Evolutionary conservation across 441 rosid genomes (phyloP), one percentile per base, ranked within the genome.

Genomic region (Eruca vesicaria): DNA sequence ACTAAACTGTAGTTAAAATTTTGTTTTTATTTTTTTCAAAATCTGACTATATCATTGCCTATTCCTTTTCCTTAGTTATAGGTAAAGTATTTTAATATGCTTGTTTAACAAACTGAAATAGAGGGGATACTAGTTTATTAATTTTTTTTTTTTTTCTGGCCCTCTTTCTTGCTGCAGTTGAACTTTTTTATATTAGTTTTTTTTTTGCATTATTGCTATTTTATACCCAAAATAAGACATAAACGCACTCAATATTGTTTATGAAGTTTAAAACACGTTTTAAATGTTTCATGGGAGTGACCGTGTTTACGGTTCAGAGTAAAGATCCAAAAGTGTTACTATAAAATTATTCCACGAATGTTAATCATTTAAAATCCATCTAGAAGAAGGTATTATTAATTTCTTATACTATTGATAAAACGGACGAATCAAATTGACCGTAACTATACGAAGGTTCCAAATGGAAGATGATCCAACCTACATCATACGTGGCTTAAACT

Each of bases 371-470:
- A 19, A n/a, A 4, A 41, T 55, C 28, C 20, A 69, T 63, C 66
- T 69, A 69, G 60, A 63, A 36, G 61, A 63, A 6, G 35, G 7
- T 14, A 19, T 31, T 55, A 26, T 7, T 52, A 29, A 45, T n/a
- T 45, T 45, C 2, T n/a, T 16, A 3, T 50, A 3, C 55, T 28
- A 23, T 56, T 56, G 38, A 28, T 45, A 9, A 0, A 23, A 59
- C 77, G 43, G 41, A 66, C 69, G 58, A 66, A 77, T 72, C 52
- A 77, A 77, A 52, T 14, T 72, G 80, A 77, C 80, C 48, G 77
- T 32, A 72, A 38, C 64, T 50, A 5, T 66, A 60, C 0, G 73
- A 71, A 77, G 38, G 80, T 71, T 71, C 77, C 14, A 77, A 77
- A 20, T n/a, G 59, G 32, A 76, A 65, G 11, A 57, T 70, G 75